Conservation (phyloP, 2,329 filamentous ascomycete species). For the Neopestalotiopsis sp. region DNA sequence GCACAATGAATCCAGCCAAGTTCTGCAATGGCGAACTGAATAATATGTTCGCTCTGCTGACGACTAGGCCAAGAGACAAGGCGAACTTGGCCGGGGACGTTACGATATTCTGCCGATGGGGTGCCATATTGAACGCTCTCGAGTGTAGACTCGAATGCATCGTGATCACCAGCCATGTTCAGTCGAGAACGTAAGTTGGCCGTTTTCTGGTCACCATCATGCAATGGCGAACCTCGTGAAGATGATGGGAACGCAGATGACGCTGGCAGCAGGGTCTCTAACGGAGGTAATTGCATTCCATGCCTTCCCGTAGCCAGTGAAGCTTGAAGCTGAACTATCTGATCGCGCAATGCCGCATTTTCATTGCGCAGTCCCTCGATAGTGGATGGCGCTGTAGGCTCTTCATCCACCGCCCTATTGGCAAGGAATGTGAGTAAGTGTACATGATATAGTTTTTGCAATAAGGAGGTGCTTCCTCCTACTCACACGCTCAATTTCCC, state of each 20-base stretch:
- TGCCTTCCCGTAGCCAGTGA: not conserved
- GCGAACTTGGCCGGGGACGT: not conserved
- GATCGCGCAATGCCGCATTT: not conserved
- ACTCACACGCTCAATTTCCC: not conserved
- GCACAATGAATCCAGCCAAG: not conserved
- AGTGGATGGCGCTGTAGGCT: not conserved
- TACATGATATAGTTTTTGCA: not conserved
- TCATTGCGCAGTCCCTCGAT: not conserved
- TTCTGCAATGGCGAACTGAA: not conserved
- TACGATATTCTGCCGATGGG: not conserved
- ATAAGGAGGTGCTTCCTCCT: no score
- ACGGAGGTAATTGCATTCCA: not conserved
- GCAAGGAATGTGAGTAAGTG: not conserved
- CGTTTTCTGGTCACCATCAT: not conserved
- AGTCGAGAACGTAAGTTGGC: not conserved
- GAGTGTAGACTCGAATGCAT: not conserved
- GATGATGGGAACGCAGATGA: not conserved
- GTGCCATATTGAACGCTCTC: not conserved
- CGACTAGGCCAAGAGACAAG: not conserved
- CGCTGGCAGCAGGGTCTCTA: not conserved
- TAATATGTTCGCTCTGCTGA: not conserved
- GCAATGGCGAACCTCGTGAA: not conserved
- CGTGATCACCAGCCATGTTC: not conserved
- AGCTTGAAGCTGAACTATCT: not conserved
- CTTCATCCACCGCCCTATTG: not conserved